Evolutionary conservation across 1,284 basidiomycete genomes (phyloP).

Genomic region (Taiwanofungus camphoratus): DNA sequence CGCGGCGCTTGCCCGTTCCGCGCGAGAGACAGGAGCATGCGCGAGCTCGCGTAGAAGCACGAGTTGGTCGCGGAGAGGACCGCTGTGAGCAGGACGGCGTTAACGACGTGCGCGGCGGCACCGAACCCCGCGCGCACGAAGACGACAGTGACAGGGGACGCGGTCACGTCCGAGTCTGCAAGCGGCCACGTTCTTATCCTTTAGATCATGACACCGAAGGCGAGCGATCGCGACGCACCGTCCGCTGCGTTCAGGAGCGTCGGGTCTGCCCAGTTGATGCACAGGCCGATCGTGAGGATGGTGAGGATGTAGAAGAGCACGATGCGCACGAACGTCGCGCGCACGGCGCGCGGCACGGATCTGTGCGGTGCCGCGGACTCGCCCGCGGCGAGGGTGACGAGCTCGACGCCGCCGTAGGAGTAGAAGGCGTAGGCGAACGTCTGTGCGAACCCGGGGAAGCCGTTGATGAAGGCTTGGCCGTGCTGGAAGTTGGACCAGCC

Average conservation of each 20-base stretch:
- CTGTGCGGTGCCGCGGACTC: conserved; percentile 54
- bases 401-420: conserved; percentile 73
- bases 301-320: conserved; percentile 57
- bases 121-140: conserved; percentile 53
- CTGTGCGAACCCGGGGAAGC: conserved; percentile 47
- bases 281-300: conserved; percentile 50
- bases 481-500: conserved; percentile 49
- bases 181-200: neutral
- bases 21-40: conserved; percentile 79
- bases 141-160: conserved; percentile 54
- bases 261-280: conserved; percentile 47
- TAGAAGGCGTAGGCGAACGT: conserved; percentile 57
- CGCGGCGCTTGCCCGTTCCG: conserved; percentile 73
- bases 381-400: conserved; percentile 61
- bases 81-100: conserved; percentile 60
- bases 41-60: conserved; percentile 73
- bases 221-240: conserved; percentile 29
- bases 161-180: conserved; percentile 39
- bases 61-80: conserved; percentile 57
- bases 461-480: conserved; percentile 47
- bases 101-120: conserved; percentile 50
- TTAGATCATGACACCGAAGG: neutral
- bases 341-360: conserved; percentile 62
- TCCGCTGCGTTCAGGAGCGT: conserved; percentile 41
- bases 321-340: conserved; percentile 63